Evolutionary conservation across 2,329 filamentous ascomycete genomes (phyloP), one percentile per base, ranked within the genome.

Genomic region (Simplicillium aogashimaense): DNA sequence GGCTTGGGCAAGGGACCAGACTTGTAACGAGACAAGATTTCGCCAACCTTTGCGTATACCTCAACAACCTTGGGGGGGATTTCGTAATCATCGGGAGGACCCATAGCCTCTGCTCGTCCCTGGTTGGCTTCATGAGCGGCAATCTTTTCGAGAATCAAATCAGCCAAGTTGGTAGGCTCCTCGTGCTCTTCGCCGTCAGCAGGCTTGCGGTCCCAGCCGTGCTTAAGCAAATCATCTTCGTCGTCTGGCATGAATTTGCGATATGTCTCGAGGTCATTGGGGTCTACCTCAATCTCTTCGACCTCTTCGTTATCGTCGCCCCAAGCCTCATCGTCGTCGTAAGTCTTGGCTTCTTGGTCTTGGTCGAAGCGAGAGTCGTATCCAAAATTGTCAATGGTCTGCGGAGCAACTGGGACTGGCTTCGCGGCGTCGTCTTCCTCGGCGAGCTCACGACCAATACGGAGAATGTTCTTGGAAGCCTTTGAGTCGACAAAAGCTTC

Each of bases 1-100:
- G 90, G 90, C 63, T 98, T 98, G 15, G 92, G 92, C 28, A 98
- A 74, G 49, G 90, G 90, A n/a, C 92, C 92, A 12, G 85, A 90
- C 64, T 94, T 95, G 69, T 95, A 97, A 48, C 90, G 79, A 18
- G 86, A 88, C 43, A 98, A 74, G 45, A 97, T 83, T 49, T 89
- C 71, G 45, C 89, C 90, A 51, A 95, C 81, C 79, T 95, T 94
- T 45, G 84, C 83, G 60, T 94, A 97, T 13, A 95, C 90, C 56
- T 97, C 90, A 13, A 95, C 74, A 12, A 95, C 88, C 64, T 95
- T 95, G 34, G 82, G 82, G 3, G 88, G 88, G 38, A 98, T 70
- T 57, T 95, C 85, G 37, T 87, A 81, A 15, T 87, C 89, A 48
- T 92, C 84, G 2, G 78, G 73, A 1, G 73, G 60, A 14, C 72